Base-by-base conservation (phyloP, 805 yeast species). In the Pichia gijzeniarum region DNA sequence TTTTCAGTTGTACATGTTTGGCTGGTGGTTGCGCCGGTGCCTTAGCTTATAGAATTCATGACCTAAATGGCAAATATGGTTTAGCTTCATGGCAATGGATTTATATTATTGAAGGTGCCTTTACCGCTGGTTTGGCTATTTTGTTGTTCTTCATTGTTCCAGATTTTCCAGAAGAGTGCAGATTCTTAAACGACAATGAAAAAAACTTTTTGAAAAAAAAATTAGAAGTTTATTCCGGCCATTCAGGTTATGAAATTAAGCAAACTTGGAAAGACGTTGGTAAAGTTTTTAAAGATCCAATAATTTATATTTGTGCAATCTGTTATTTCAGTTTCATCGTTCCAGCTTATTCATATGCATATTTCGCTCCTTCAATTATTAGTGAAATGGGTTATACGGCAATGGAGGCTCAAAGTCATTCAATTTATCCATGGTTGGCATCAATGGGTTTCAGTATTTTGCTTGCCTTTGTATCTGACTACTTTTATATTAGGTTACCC, bases 1-100 rank as follows among this genome's bases (percentile, higher is more conserved):
- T 84, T 63, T 82, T 84, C 65, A 69, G 82, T 30, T 78, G 83
- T 39, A 81, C 90, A 4, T 76, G 83, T 51, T 69, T 85, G 44
- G 86, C 90, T 2, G 90, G 93, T 59, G 89, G 85, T 20, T 83
- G 85, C 53, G 82, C 83, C 13, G 89, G 89, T 47, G 78, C 85
- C 25, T 72, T 84, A 53, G 88, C 90, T 7, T 79, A 74, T 54
- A 77, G 77, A 50, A 75, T 82, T 49, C 63, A 77, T 53, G 78
- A 77, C 34, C 67, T 83, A 54, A 71, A 77, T 51, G 74, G 74
- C 35, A 61, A 49, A 10, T 60, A 58, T 41, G 77, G 77, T 8
- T 44, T 66, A 20, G 54, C 59, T n/a, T 69, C 72, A 4, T 73
- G 76, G 76, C 62, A 64, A 56, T 73, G 75, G 72, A 58, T 72